Evolutionary conservation across 306 rosid genomes (phyloP).

Genomic region (Glycyrrhiza uralensis): DNA sequence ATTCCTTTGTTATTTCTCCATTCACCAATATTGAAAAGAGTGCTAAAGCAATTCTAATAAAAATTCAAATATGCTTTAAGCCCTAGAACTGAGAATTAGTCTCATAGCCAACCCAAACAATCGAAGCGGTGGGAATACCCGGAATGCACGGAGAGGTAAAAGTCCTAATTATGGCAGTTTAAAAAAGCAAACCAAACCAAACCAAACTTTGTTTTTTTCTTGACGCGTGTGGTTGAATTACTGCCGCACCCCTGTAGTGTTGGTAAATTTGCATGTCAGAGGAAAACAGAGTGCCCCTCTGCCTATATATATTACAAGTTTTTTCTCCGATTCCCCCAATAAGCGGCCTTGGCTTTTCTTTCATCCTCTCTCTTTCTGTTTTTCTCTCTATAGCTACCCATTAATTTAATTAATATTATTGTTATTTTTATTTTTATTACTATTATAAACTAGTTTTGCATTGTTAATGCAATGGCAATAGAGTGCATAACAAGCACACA

Average conservation of each 20-base stretch:
- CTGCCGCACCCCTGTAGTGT: not conserved
- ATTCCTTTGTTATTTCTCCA: too few species aligned
- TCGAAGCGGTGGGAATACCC: too few species aligned
- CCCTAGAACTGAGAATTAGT: too few species aligned
- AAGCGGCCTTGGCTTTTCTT: slow-evolving; percentile 71
- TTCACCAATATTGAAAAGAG: too few species aligned
- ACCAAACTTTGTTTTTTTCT: not conserved
- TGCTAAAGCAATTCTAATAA: too few species aligned
- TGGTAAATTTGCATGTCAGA: not conserved
- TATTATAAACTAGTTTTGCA: not conserved
- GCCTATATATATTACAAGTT: slow-evolving; percentile 55
- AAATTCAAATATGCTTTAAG: too few species aligned
- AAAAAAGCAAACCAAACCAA: too few species aligned
- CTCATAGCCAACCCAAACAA: too few species aligned
- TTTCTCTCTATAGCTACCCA: not conserved
- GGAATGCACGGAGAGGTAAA: too few species aligned
- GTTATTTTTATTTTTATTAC: not conserved
- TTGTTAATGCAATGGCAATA: slow-evolving; percentile 59
- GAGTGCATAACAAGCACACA: slow-evolving; percentile 44
- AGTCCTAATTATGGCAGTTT: too few species aligned
- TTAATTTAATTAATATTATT: not conserved
- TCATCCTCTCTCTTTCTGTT: slow-evolving; percentile 38
- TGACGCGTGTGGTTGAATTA: not conserved
- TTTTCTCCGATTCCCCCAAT: slow-evolving; percentile 46
- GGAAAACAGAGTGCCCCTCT: not conserved